A percentile compares a stretch with the other conserved stretches of the same genome.
phyloP scores from a whole-genome alignment of 208 protist genomes.

The Crithidia acanthocephali region DNA sequence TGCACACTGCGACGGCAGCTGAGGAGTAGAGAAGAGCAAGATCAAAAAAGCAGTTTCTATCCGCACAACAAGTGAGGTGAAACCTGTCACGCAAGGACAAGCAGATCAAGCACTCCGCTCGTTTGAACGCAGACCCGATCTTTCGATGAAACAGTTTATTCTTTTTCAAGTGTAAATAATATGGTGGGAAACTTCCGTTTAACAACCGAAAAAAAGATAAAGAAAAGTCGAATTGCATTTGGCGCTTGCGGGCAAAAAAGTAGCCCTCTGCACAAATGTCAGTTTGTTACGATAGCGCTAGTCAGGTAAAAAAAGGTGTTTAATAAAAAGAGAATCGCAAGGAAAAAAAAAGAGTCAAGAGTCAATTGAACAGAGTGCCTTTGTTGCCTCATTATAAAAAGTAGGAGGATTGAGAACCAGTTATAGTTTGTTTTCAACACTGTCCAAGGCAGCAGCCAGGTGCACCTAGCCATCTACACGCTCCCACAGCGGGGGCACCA shows the following conservation, averaged over 20 bases:
- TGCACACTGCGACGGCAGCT: too few relatives aligned
- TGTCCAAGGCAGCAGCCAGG: not conserved
- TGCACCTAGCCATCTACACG: not conserved
- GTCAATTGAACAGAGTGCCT: not conserved
- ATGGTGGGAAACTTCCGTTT: too few relatives aligned
- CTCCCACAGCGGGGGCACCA: not conserved
- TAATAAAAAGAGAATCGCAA: slow-evolving; percentile 17
- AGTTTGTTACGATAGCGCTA: slow-evolving; percentile 13
- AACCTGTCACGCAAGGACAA: too few relatives aligned
- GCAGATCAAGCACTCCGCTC: too few relatives aligned
- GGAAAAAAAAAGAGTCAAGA: slow-evolving; percentile 16
- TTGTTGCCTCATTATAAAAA: not conserved
- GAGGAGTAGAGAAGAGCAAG: too few relatives aligned
- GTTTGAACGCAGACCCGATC: too few relatives aligned
- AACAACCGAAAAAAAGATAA: too few relatives aligned
- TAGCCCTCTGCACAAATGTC: slow-evolving; percentile 9
- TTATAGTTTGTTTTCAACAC: not conserved
- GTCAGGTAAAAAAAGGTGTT: slow-evolving; percentile 19
- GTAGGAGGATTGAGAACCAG: not conserved
- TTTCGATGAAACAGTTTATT: too few relatives aligned
- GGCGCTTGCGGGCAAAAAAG: not conserved
- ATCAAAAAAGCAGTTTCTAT: too few relatives aligned
- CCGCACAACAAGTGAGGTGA: too few relatives aligned
- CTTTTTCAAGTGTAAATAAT: too few relatives aligned
- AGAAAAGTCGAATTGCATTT: slow-evolving; percentile 5